Evolutionary conservation across 148 eudicot species (phyloP).

Genomic region (Rhododendron henanense): DNA sequence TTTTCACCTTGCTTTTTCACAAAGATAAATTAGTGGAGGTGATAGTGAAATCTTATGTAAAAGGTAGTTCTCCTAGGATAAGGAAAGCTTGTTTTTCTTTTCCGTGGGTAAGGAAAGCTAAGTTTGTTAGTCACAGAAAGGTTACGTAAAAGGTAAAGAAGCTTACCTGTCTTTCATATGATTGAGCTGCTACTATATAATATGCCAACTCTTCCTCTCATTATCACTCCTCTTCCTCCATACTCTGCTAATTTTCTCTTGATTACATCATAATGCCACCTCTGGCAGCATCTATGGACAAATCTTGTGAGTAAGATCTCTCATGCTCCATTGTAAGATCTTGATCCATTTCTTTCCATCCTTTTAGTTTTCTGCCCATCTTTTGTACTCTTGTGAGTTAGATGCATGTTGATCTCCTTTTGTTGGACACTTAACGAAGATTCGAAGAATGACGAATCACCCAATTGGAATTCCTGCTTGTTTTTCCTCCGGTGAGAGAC

Average conservation of each 20-base stretch:
- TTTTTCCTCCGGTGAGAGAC: constrained; percentile 40
- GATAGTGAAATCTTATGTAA: neutral
- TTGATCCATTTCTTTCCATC: neutral
- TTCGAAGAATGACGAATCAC: constrained; percentile 33
- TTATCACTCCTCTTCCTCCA: neutral
- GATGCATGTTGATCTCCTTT: neutral
- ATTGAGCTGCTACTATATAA: neutral
- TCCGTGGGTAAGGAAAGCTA: neutral
- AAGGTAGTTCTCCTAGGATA: neutral
- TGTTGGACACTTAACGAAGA: neutral
- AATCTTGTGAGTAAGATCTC: constrained; percentile 27
- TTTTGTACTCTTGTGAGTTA: neutral
- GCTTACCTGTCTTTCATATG: neutral
- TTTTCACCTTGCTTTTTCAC: constrained; percentile 11
- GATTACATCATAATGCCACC: constrained; percentile 18
- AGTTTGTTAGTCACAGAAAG: constrained; percentile 9
- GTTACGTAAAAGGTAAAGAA: neutral
- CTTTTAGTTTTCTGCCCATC: neutral
- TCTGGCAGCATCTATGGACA: constrained; percentile 9
- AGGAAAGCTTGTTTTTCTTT: constrained; percentile 17
- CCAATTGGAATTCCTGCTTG: constrained; percentile 40
- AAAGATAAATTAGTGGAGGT: constrained; percentile 1
- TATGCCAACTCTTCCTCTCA: constrained; percentile 6
- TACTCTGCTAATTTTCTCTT: constrained; percentile 2
- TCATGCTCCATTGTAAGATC: constrained; percentile 9